Percentiles rank a stretch among this genome's conserved stretches.
These are phyloP conservation scores for Leccinum aurantiacum DNA, from an alignment of 768 basidiomycete genomes.

Conservation along the genomic window DNA sequence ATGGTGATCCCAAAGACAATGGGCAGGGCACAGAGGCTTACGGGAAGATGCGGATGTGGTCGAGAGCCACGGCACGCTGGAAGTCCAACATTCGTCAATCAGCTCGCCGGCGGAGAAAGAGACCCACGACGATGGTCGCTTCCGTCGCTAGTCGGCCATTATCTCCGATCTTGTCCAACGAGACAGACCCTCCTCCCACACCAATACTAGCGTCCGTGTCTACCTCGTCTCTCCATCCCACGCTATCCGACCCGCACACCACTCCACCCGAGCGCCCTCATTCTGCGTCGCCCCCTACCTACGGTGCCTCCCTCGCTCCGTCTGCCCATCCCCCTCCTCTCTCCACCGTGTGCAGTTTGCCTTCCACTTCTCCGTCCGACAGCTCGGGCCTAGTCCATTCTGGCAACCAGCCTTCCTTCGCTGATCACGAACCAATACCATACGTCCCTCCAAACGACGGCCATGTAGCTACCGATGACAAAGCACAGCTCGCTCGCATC, in stretches of 20 bases:
- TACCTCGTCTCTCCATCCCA: background rate
- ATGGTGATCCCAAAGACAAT: constrained; percentile 31
- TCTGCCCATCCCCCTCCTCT: constrained; percentile 3
- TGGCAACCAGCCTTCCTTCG: constrained; percentile 1
- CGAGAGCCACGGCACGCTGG: constrained; percentile 67
- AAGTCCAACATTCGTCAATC: constrained; percentile 58
- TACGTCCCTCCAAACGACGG: constrained; percentile 40
- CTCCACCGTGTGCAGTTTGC: constrained; percentile 7
- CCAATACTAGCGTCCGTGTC: background rate
- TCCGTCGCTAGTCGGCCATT: constrained; percentile 10
- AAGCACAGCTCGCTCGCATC: constrained; percentile 53
- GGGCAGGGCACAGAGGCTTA: constrained; percentile 46
- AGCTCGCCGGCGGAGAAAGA: constrained; percentile 55
- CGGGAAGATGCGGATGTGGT: constrained; percentile 60
- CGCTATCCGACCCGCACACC: constrained; percentile 4
- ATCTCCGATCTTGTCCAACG: constrained; percentile 17
- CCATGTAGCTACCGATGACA: constrained; percentile 71
- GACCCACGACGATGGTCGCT: background rate
- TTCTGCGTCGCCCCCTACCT: constrained; percentile 44
- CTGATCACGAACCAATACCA: constrained; percentile 22
- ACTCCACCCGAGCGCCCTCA: constrained; percentile 16
- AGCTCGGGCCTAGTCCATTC: constrained; percentile 6
- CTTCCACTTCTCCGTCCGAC: constrained; percentile 15
- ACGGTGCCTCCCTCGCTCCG: constrained; percentile 36
- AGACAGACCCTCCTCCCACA: constrained; percentile 1